phyloP scores from a whole-genome alignment of 306 rosid species.

The Styphnolobium japonicum region DNA sequence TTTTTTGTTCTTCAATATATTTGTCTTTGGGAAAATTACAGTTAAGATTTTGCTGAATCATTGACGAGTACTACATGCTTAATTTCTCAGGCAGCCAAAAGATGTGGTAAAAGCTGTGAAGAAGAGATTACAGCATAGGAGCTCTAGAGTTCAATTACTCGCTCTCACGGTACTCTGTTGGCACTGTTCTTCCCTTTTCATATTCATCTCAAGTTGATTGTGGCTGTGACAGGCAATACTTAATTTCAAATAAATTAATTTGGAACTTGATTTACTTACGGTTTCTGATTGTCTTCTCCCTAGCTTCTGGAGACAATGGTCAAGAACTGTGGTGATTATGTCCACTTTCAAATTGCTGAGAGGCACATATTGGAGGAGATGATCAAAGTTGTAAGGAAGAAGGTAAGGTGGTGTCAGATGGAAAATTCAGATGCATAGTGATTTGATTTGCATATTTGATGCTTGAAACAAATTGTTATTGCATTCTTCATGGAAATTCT shows the following conservation, averaged over 20 bases:
- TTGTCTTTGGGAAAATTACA: not conserved
- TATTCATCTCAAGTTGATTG: conserved; percentile 7
- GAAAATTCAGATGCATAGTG: not conserved
- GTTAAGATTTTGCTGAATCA: not conserved
- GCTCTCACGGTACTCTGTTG: conserved; percentile 71
- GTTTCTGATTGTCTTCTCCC: conserved; percentile 28
- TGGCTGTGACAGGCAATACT: not conserved
- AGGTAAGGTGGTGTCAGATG: conserved; percentile 52
- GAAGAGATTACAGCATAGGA: conserved; percentile 91
- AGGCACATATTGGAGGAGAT: conserved; percentile 84
- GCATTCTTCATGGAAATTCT: not conserved
- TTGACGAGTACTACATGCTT: conserved; percentile 21
- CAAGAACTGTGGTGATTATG: conserved; percentile 93
- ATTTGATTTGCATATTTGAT: conserved; percentile 23
- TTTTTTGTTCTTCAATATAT: not conserved
- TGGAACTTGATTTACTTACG: conserved; percentile 32
- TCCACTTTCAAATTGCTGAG: conserved; percentile 93
- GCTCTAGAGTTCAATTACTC: conserved; percentile 78
- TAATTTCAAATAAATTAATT: not conserved
- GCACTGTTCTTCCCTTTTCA: conserved; percentile 6
- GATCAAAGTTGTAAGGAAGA: conserved; percentile 90
- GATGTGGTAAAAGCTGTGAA: conserved; percentile 95
- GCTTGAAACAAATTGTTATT: conserved; percentile 4
- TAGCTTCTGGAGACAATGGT: conserved; percentile 99
- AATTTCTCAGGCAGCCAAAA: conserved; percentile 85